Evolutionary conservation across 768 basidiomycete genomes (phyloP).

Genomic region (Boletus fagicola): DNA sequence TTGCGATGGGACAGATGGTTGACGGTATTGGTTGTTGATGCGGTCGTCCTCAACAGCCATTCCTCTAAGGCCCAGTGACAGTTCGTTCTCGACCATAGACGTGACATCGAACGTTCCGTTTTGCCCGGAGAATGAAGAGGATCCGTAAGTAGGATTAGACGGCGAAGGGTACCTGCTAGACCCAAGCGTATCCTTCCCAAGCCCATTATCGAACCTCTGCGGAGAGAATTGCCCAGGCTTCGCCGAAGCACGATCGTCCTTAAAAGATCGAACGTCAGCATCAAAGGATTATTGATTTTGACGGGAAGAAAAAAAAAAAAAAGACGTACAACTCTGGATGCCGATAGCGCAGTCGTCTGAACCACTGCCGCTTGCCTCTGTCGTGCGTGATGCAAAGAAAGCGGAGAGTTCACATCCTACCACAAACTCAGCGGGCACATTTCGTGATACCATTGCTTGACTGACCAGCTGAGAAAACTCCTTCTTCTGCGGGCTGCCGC

Average conservation of each 20-base stretch:
- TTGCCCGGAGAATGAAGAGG: constrained; percentile 32
- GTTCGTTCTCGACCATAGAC: constrained; percentile 49
- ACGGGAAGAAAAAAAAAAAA: not conserved
- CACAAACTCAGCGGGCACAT: constrained; percentile 13
- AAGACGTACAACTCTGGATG: constrained; percentile 39
- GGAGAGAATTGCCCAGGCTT: constrained; percentile 54
- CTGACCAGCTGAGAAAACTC: constrained; percentile 50
- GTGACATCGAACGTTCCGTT: constrained; percentile 39
- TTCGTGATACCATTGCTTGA: constrained; percentile 10
- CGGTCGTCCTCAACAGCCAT: constrained; percentile 60
- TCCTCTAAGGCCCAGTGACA: constrained; percentile 57
- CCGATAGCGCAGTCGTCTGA: constrained; percentile 38
- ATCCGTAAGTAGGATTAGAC: constrained; percentile 37
- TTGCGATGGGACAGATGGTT: constrained; percentile 31
- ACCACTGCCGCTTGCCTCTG: constrained; percentile 44
- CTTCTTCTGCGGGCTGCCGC: constrained; percentile 47
- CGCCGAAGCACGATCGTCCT: constrained; percentile 47
- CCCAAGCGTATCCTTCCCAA: constrained; percentile 40
- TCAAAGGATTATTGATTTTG: constrained; percentile 13
- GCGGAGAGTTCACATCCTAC: constrained; percentile 43
- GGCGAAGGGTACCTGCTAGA: constrained; percentile 49
- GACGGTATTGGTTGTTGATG: constrained; percentile 39
- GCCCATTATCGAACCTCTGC: constrained; percentile 49
- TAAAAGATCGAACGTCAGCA: constrained; percentile 21
- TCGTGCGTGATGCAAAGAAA: constrained; percentile 45